These are phyloP conservation scores for Teunomyces barrocoloradensis DNA, from an alignment of 805 yeast species.

Conservation along the genomic window DNA sequence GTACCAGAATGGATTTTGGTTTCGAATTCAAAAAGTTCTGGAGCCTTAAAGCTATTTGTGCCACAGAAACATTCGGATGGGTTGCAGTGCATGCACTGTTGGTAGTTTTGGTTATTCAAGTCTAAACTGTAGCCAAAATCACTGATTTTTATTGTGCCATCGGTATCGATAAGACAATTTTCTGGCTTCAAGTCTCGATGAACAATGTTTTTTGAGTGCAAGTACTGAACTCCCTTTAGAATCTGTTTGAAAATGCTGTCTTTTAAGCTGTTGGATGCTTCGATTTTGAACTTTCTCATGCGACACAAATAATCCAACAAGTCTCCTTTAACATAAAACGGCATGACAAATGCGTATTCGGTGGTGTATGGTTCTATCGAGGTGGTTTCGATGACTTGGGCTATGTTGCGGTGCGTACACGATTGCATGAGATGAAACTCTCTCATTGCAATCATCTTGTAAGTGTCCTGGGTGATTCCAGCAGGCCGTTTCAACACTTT, in stretches of 20 bases:
- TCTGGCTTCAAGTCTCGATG: slow-evolving; percentile 59
- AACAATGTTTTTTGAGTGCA: slow-evolving; percentile 43
- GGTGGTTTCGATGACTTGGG: slow-evolving; percentile 26
- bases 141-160: slow-evolving; percentile 44
- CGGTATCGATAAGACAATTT: slow-evolving; percentile 45
- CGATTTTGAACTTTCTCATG: slow-evolving; percentile 34
- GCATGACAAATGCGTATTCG: slow-evolving; percentile 36
- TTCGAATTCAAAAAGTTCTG: slow-evolving; percentile 42
- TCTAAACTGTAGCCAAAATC: slow-evolving; percentile 51
- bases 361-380: slow-evolving; percentile 7
- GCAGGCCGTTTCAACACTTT: slow-evolving; percentile 28
- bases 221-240: slow-evolving; percentile 42
- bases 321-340: slow-evolving; percentile 48
- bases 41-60: slow-evolving; percentile 54
- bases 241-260: slow-evolving; percentile 47
- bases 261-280: slow-evolving; percentile 31
- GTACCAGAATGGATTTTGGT: slow-evolving; percentile 8
- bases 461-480: neutral
- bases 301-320: slow-evolving; percentile 41
- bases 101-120: slow-evolving; percentile 10
- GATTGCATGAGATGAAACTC: slow-evolving; percentile 29
- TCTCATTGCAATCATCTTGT: slow-evolving; percentile 17
- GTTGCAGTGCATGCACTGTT: slow-evolving; percentile 5
- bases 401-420: slow-evolving; percentile 29
- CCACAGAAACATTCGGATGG: slow-evolving; percentile 39